Percentiles rank a stretch among this genome's conserved stretches.
Conservation (phyloP, 1,139 yeast genomes). For the Magnusiomyces tetraspermus region DNA sequence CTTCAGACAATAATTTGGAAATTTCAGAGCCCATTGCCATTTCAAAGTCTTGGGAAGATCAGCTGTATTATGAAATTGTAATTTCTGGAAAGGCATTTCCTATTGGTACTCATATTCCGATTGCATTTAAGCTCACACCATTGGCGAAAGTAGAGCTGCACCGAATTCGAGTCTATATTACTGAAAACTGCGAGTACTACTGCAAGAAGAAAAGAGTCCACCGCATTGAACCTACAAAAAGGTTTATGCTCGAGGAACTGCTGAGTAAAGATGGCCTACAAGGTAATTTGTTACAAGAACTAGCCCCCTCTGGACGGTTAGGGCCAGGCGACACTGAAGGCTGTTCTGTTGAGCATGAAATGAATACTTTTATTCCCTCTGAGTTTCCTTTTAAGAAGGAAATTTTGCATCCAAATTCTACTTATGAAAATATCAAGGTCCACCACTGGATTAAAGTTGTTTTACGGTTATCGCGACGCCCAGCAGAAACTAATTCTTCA, state of each 20-base stretch:
- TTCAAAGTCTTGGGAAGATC: slow-evolving; percentile 88
- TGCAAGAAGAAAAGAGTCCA: slow-evolving; percentile 82
- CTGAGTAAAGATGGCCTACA: slow-evolving; percentile 47
- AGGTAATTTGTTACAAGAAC: slow-evolving; percentile 34
- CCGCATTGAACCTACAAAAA: slow-evolving; percentile 79
- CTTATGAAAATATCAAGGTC: slow-evolving; percentile 64
- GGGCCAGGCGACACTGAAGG: slow-evolving; percentile 35
- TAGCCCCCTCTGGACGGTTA: slow-evolving; percentile 31
- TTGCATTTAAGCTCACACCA: slow-evolving; percentile 77
- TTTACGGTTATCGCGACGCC: slow-evolving; percentile 57
- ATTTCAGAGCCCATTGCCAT: slow-evolving; percentile 91
- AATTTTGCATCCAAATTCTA: slow-evolving; percentile 72
- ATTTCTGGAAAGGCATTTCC: slow-evolving; percentile 82
- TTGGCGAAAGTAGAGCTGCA: slow-evolving; percentile 81
- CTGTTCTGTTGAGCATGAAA: slow-evolving; percentile 57
- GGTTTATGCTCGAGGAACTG: slow-evolving; percentile 70
- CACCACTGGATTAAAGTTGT: slow-evolving; percentile 93
- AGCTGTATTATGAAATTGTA: slow-evolving; percentile 76
- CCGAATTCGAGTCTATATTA: slow-evolving; percentile 70
- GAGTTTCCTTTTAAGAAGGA: slow-evolving; percentile 38
- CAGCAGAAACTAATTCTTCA: slow-evolving; percentile 37
- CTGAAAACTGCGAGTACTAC: slow-evolving; percentile 85
- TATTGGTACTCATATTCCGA: slow-evolving; percentile 71
- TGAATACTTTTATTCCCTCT: slow-evolving; percentile 72
- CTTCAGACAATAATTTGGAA: slow-evolving; percentile 69